Conservation (phyloP, 768 basidiomycete species). For the Termitomyces bulborhizus region DNA sequence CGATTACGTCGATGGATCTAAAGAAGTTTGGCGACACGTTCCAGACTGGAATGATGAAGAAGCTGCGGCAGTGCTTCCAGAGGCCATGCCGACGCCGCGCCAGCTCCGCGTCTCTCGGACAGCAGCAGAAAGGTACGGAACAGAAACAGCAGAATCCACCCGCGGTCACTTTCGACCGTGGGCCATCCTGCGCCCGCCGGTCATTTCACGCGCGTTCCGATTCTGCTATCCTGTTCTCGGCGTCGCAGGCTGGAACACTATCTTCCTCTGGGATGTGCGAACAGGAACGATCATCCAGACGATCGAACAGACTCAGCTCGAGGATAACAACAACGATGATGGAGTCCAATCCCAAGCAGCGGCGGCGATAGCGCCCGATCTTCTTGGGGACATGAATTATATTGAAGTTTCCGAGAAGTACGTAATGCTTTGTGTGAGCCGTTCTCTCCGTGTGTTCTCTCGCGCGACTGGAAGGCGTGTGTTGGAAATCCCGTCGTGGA, state of each 20-base stretch:
- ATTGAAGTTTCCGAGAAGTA: constrained; percentile 58
- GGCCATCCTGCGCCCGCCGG: constrained; percentile 47
- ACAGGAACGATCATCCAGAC: constrained; percentile 42
- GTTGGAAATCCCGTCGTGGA: constrained; percentile 34
- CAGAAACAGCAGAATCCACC: neutral
- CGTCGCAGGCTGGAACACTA: constrained; percentile 34
- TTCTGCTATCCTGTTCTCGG: constrained; percentile 64
- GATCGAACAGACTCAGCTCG: constrained; percentile 32
- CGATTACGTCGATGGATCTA: constrained; percentile 47
- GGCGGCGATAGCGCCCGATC: neutral
- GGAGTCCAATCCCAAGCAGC: neutral
- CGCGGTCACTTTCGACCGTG: constrained; percentile 59
- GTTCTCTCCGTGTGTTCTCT: constrained; percentile 47
- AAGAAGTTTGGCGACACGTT: constrained; percentile 67
- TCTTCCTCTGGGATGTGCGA: constrained; percentile 60
- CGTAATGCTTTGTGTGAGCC: constrained; percentile 51
- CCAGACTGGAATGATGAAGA: constrained; percentile 22
- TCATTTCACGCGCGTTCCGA: constrained; percentile 46
- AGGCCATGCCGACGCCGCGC: constrained; percentile 26
- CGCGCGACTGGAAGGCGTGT: constrained; percentile 38
- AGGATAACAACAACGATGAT: neutral
- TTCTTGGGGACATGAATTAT: constrained; percentile 44
- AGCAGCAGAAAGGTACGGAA: neutral
- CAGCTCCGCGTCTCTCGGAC: constrained; percentile 13
- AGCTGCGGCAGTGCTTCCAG: constrained; percentile 13